Evolutionary conservation across 2,329 filamentous ascomycete genomes (phyloP).

Genomic region (Claviceps humidiphila): DNA sequence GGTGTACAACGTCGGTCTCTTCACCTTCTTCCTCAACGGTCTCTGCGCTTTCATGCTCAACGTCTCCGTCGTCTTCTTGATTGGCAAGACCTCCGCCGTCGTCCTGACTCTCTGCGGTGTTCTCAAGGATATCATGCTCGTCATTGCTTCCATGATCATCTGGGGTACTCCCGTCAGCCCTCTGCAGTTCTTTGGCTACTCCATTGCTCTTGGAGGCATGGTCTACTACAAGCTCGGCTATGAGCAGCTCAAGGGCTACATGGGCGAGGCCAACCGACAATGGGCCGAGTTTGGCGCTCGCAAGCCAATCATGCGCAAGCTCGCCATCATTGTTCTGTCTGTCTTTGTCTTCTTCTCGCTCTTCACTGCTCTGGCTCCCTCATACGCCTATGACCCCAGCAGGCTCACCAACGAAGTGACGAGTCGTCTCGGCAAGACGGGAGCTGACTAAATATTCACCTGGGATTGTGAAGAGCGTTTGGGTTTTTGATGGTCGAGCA

Average conservation of each 20-base stretch:
- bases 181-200: conserved; percentile 75
- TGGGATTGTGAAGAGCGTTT: not conserved
- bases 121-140: conserved; percentile 76
- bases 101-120: conserved; percentile 80
- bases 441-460: conserved; percentile 5
- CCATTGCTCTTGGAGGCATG: conserved; percentile 65
- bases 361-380: conserved; percentile 53
- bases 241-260: conserved; percentile 72
- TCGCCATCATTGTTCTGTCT: conserved; percentile 53
- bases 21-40: conserved; percentile 63
- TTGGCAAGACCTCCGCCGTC: conserved; percentile 76
- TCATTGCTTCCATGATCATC: conserved; percentile 66
- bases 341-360: conserved; percentile 56
- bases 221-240: conserved; percentile 72
- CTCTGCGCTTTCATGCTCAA: conserved; percentile 70
- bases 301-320: conserved; percentile 65
- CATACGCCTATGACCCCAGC: conserved; percentile 41
- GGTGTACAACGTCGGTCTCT: conserved; percentile 58
- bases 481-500: not conserved
- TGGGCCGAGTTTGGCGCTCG: conserved; percentile 78
- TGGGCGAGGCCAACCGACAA: conserved; percentile 55
- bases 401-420: conserved; percentile 35
- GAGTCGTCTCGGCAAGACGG: conserved; percentile 32
- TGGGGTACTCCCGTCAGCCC: conserved; percentile 63
- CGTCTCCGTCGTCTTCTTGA: conserved; percentile 75